Evolutionary conservation across 2,329 filamentous ascomycete species (phyloP), one percentile per base, ranked within the genome.

Genomic region (Colletotrichum tropicicola): DNA sequence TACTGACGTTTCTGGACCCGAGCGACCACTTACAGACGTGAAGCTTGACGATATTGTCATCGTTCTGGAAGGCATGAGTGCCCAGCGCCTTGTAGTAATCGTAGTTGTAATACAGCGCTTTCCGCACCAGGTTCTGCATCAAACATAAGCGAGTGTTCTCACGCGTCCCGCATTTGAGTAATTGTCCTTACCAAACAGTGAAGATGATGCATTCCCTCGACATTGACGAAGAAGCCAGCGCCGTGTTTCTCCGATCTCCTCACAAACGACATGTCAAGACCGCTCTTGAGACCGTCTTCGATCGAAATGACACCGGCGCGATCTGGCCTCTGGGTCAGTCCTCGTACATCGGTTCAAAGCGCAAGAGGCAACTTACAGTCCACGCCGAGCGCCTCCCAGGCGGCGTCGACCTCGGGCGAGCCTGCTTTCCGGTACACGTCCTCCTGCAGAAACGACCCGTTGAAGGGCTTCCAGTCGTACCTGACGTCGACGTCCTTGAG

Each of bases 51-150:
- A 89, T 83, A 35, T 78, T 73, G 19, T 87, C 85, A 4, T 83
- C 79, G 69, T 90, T 89, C 17, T 72, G 71, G 68, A 90, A 91
- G 0, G 85, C 82, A 2, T 86, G 83, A 21, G 80, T 70, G 4
- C 83, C 82, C 25, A 81, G 69, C 0, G 71, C 70, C 65, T 80
- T 80, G 73, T 90, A 90, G 70, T 88, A 84, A 17, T 85, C 79
- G 59, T 85, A 85, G 70, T 89, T 90, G 77, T 83, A 89, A 70
- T 84, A 86, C 0, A 89, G 74, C 0, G 83, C 77, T 70, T 90
- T 84, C 2, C 88, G 83, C 6, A 90, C 70, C 6, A 90, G 79
- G 60, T 90, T 87, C 85, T 81, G 27, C n/a, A 32, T 25, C n/a
- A n/a, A n/a, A n/a, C n/a, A n/a, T n/a, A n/a, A n/a, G n/a, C n/a